Evolutionary conservation across 1,284 basidiomycete species (phyloP), one percentile per base, ranked within the genome.

Genomic region (Microbotryomycetes sp.): DNA sequence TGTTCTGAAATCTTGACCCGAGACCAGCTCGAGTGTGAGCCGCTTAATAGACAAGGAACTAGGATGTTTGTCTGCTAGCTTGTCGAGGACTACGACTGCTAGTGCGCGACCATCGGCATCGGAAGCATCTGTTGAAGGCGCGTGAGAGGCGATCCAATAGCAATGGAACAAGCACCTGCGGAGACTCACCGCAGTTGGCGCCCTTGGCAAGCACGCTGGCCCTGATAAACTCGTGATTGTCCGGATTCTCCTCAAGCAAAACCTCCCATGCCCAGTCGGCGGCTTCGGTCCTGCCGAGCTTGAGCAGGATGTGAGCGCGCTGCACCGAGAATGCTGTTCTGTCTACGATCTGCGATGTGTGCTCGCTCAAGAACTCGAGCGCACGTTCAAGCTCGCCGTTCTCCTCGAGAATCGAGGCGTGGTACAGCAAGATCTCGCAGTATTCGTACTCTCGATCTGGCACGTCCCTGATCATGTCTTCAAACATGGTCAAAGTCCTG

Each of bases 201-300:
- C 82, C 85, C 60, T 84, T 82, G 68, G 83, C 83, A 13, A 76
- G 75, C 28, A 96, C 80, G 72, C 86, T 87, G 3, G 84, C 86
- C 30, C 78, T 77, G 78, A 92, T 93, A 75, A 92, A 91, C 55
- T 83, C 83, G 70, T 85, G 82, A 72, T 83, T 85, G 69, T 97
- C 92, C 1, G 90, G 79, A 73, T 97, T 97, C 72, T 86, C 85
- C 60, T 89, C 85, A 57, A 98, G 83, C 23, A 97, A 78, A 1
- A 82, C 78, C 41, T 82, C 80, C 86, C 91, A 97, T 0, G 87
- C 83, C 61, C 85, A 80, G 65, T 87, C 83, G 0, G 90, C 87
- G 54, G 89, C 87, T 2, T 84, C 80, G 24, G 26, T 55, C 6
- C 60, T 57, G 9, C 57, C 59, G 5, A 88, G 77, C 70, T 85